Percentiles rank a stretch among this genome's conserved stretches.
These are phyloP conservation scores for Camelina sativa DNA, from an alignment of 345 rosid species.

Conservation along the genomic window DNA sequence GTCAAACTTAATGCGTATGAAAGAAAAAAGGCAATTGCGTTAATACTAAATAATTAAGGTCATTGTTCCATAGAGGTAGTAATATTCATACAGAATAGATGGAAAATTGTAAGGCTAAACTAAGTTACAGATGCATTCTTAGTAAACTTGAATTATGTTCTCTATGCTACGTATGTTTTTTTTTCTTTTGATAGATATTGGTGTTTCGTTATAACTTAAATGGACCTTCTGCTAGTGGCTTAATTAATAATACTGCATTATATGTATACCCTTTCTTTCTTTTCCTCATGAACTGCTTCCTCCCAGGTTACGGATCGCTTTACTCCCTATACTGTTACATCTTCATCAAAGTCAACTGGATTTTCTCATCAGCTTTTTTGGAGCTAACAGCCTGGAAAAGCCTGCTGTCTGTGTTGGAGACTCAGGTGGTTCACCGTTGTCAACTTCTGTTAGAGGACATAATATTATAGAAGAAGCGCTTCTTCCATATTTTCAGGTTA, in stretches of 20 bases:
- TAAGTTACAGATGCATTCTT: slow-evolving; percentile 3
- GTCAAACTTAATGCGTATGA: neutral
- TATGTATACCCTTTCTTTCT: slow-evolving; percentile 23
- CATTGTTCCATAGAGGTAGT: slow-evolving; percentile 3
- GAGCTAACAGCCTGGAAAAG: slow-evolving; percentile 57
- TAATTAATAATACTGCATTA: neutral
- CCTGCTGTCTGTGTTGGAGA: slow-evolving; percentile 50
- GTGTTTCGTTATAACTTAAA: slow-evolving; percentile 16
- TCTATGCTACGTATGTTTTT: neutral
- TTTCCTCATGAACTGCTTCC: slow-evolving; percentile 36
- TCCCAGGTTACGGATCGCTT: slow-evolving; percentile 71
- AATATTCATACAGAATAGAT: neutral
- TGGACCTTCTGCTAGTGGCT: slow-evolving; percentile 5
- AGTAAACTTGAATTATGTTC: slow-evolving; percentile 18
- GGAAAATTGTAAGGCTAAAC: slow-evolving; percentile 2
- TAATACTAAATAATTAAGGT: slow-evolving; percentile 3
- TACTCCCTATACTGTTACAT: slow-evolving; percentile 84
- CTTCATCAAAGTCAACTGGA: slow-evolving; percentile 96
- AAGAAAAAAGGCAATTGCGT: neutral
- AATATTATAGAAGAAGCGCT: slow-evolving; percentile 75
- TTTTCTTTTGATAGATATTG: slow-evolving; percentile 10
- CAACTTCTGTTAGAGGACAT: slow-evolving; percentile 46
- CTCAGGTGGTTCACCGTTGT: slow-evolving; percentile 47
- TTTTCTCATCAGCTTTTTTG: slow-evolving; percentile 83
- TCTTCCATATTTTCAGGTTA: slow-evolving; percentile 98